Percentiles rank a stretch among this genome's conserved stretches.
phyloP scores from a whole-genome alignment of 1,139 yeast species.

The Chernovozyma aurita region DNA sequence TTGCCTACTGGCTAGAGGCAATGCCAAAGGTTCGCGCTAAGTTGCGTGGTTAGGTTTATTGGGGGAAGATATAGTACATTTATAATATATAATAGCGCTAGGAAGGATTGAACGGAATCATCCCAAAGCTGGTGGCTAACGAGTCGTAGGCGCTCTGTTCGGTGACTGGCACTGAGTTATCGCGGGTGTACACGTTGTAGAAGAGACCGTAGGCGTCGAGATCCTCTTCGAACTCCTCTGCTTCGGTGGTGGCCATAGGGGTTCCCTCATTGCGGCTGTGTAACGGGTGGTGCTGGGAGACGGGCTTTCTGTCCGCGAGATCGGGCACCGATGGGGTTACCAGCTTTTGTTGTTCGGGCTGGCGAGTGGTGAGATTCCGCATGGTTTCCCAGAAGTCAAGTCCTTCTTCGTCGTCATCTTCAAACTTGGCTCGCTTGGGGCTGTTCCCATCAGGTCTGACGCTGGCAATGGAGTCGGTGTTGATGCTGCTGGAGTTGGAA shows the following conservation, averaged over 20 bases:
- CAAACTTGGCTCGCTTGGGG: conserved; percentile 2
- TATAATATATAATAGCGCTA: too few relatives aligned
- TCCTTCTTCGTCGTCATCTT: conserved; percentile 33
- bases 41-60: too few relatives aligned
- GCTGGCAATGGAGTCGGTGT: too few relatives aligned
- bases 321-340: conserved; percentile 6
- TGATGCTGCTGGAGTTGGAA: too few relatives aligned
- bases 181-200: conserved; percentile 33
- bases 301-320: conserved; percentile 4
- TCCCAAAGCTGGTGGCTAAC: conserved; percentile 24
- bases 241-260: background rate
- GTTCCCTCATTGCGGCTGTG: conserved; percentile 6
- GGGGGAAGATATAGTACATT: too few relatives aligned
- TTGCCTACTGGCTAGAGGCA: too few relatives aligned
- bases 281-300: conserved; percentile 8
- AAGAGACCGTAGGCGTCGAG: conserved; percentile 32
- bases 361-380: conserved; percentile 51
- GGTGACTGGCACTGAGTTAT: conserved; percentile 28
- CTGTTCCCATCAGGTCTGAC: too few relatives aligned
- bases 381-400: conserved; percentile 70
- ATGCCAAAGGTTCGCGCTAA: too few relatives aligned
- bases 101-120: conserved; percentile 36
- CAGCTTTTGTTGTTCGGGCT: conserved; percentile 12
- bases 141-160: conserved; percentile 13
- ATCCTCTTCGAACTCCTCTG: conserved; percentile 16